Evolutionary conservation across 352 stramenopile genomes (phyloP).

Genomic region (Phytopythium mirpurense): DNA sequence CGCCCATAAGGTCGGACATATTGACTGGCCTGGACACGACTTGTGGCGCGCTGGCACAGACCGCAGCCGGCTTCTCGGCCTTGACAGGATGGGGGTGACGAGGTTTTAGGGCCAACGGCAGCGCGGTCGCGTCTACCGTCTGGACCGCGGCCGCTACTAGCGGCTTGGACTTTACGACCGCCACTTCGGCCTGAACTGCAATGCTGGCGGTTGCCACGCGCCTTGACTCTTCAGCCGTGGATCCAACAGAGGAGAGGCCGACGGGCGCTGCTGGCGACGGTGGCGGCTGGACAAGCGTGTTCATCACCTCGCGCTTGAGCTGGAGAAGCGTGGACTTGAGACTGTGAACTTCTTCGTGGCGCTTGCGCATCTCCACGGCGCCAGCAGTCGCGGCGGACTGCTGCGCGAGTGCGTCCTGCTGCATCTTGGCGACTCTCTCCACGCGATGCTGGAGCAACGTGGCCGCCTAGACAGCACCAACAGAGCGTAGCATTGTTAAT

Average conservation of each 20-base stretch:
- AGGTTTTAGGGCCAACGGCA: neutral
- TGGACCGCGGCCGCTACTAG: neutral
- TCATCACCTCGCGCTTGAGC: constrained; percentile 24
- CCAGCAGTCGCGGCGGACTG: constrained; percentile 5
- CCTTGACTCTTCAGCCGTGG: neutral
- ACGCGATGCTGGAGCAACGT: constrained; percentile 19
- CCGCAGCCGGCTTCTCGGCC: neutral
- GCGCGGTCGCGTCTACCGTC: neutral
- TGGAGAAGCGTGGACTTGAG: constrained; percentile 31
- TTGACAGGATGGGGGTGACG: too few species aligned
- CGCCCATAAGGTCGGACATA: neutral
- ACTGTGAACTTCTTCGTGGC: constrained; percentile 22
- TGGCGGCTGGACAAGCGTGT: neutral
- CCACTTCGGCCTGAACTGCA: neutral
- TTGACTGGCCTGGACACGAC: neutral
- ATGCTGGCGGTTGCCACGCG: neutral
- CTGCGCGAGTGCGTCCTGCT: constrained; percentile 10
- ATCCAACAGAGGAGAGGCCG: neutral
- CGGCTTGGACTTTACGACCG: neutral
- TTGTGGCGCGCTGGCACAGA: neutral
- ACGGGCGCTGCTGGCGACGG: neutral
- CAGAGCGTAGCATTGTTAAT: neutral
- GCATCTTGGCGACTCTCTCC: constrained; percentile 16
- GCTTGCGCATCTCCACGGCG: constrained; percentile 8
- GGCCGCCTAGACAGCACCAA: constrained; percentile 6